Conservation (phyloP, 176 grass and related monocot genomes). For the Musa schizocarpa region DNA sequence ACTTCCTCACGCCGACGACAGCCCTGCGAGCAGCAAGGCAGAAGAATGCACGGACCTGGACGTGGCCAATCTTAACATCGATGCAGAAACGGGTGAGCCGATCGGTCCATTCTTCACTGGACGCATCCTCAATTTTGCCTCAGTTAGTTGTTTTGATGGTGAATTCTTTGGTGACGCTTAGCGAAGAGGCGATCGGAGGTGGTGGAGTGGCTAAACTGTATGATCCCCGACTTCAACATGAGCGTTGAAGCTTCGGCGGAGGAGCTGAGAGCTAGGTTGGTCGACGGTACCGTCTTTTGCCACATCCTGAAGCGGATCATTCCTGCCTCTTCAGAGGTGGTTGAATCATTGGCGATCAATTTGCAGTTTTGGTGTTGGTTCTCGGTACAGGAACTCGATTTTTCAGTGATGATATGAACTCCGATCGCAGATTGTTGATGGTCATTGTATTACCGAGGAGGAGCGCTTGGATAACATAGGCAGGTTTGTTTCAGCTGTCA, state of each 20-base stretch:
- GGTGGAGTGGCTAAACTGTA: constrained; percentile 68
- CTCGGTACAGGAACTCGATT: neutral
- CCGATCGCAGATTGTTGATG: constrained; percentile 38
- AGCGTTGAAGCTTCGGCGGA: constrained; percentile 59
- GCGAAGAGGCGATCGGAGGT: constrained; percentile 59
- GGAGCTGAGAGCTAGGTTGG: constrained; percentile 64
- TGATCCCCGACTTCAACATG: constrained; percentile 59
- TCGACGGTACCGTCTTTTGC: constrained; percentile 52
- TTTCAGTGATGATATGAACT: constrained; percentile 18
- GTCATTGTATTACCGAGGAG: constrained; percentile 11
- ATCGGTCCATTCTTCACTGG: too few species aligned
- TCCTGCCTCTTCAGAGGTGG: constrained; percentile 51
- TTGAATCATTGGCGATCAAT: neutral
- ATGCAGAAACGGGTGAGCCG: neutral
- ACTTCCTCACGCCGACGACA: neutral
- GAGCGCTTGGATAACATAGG: constrained; percentile 49
- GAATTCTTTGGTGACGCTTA: constrained; percentile 16
- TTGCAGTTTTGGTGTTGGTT: neutral
- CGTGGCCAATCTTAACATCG: neutral
- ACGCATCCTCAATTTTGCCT: neutral
- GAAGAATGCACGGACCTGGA: neutral
- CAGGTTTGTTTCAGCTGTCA: constrained; percentile 68
- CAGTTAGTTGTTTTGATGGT: neutral
- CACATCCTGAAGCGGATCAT: constrained; percentile 54
- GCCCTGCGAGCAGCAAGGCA: neutral